Base-by-base conservation (phyloP, 352 stramenopile genomes). In the Phytophthora kernoviae region DNA sequence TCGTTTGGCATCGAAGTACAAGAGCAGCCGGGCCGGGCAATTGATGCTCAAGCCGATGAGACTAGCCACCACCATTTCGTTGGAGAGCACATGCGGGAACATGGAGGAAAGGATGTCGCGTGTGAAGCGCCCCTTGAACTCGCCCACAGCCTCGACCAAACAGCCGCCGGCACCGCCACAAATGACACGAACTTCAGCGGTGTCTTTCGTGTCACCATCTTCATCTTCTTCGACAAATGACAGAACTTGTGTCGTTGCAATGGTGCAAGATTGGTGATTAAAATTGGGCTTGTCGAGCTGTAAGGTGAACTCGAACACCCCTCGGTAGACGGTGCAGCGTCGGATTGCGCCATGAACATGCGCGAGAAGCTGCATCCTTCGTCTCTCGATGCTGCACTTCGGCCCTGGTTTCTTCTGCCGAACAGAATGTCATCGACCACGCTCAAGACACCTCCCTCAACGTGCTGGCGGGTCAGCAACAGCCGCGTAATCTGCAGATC, bases 251-350 rank as follows among this genome's bases (percentile, higher is more conserved):
- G 63, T 71, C 37, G 63, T 71, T 32, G 57, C 63, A 44, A 67
- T 71, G 15, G 51, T 39, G 41, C 57, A 71, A 17, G 57, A 68
- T 0, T 55, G 61, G 15, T 69, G 61, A 20, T 69, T 69, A 14
- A 69, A 69, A 41, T 69, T 69, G 18, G 61, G 61, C 34, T 59
- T 65, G 54, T 69, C 54, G 4, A 69, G 54, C 22, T 69, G 61
- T 30, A 69, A 37, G 24, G 17, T 56, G 54, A 69, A 69, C 61
- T 69, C 61, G 61, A 65, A 69, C 47, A 69, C 18, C 0, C 61
- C 61, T 58, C 63, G 15, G 61, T 4, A 2, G 61, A 54, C 2
- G 61, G 8, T 1, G 41, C 27, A 22, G 54, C 54, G 48, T 65
- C 61, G 5, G 61, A 65, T 18, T 69, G 47, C 2, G 55, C 54